These are phyloP conservation scores for Camellia oleifera DNA, from an alignment of 179 eudicot species.

Conservation along the genomic window DNA sequence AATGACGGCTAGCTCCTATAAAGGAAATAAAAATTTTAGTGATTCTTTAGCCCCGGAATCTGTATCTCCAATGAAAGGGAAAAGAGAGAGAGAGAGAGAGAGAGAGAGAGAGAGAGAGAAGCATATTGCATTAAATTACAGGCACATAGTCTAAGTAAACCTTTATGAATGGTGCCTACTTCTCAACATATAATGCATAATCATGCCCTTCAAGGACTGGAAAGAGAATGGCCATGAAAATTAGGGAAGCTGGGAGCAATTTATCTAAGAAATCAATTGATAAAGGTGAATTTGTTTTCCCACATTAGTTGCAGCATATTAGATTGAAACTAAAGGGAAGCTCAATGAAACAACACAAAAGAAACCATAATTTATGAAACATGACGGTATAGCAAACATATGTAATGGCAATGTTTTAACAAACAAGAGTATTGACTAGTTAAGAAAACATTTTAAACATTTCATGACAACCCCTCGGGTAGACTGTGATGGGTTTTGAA, in stretches of 20 bases:
- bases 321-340: background rate
- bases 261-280: background rate
- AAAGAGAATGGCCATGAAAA: slow-evolving; percentile 2
- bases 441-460: too few species aligned
- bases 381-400: too few species aligned
- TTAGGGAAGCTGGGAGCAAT: background rate
- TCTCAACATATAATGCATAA: slow-evolving; percentile 81
- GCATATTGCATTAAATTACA: background rate
- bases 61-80: background rate
- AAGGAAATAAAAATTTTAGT: background rate
- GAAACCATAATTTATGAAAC: background rate
- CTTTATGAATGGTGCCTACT: slow-evolving; percentile 98
- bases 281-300: background rate
- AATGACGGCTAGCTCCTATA: slow-evolving; percentile 53
- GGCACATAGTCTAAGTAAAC: slow-evolving; percentile 33
- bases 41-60: background rate
- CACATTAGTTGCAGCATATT: background rate
- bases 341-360: background rate
- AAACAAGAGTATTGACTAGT: too few species aligned
- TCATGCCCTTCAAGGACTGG: slow-evolving; percentile 91
- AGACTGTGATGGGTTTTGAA: too few species aligned
- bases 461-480: too few species aligned
- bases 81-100: background rate
- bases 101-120: background rate
- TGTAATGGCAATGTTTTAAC: too few species aligned